Percentiles rank a stretch among this genome's conserved stretches.
Conservation (phyloP, 768 basidiomycete species). For the Coprinopsis sp. region DNA sequence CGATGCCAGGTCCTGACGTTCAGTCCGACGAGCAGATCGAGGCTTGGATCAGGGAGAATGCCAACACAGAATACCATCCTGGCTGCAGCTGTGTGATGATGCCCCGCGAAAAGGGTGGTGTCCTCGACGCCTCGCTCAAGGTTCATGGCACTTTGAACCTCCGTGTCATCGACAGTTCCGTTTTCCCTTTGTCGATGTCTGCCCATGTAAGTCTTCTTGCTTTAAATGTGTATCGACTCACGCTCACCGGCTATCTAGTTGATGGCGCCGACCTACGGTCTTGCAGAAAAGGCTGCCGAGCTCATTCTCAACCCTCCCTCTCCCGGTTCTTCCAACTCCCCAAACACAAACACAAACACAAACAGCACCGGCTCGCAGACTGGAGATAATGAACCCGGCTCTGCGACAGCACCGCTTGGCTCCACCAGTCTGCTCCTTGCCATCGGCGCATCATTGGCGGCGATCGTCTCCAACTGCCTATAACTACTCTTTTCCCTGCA, state of each 20-base stretch:
- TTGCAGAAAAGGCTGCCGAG: slow-evolving; percentile 22
- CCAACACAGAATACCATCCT: slow-evolving; percentile 59
- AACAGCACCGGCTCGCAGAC: too few relatives aligned
- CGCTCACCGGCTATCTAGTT: slow-evolving; percentile 13
- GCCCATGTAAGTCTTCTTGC: slow-evolving; percentile 20
- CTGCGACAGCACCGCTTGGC: too few relatives aligned
- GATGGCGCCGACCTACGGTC: slow-evolving; percentile 23
- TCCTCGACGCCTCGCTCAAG: slow-evolving; percentile 29
- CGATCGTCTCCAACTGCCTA: too few relatives aligned
- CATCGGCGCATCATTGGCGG: too few relatives aligned
- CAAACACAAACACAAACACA: too few relatives aligned
- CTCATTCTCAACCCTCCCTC: slow-evolving; percentile 17
- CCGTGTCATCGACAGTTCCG: slow-evolving; percentile 53
- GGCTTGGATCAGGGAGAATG: slow-evolving; percentile 38
- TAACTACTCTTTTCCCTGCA: too few relatives aligned
- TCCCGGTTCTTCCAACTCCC: too few relatives aligned
- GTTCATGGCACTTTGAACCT: slow-evolving; percentile 41
- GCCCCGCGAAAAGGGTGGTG: slow-evolving; percentile 26
- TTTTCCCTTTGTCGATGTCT: slow-evolving; percentile 45
- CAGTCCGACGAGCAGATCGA: slow-evolving; percentile 53
- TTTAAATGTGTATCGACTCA: background rate
- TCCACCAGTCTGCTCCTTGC: too few relatives aligned
- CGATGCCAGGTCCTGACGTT: slow-evolving; percentile 30
- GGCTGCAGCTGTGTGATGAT: slow-evolving; percentile 27
- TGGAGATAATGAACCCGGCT: too few relatives aligned